A percentile compares a stretch with the other conserved stretches of the same genome.
These are phyloP conservation scores for Boletellus emodensis DNA, from an alignment of 768 basidiomycete species.

Conservation along the genomic window DNA sequence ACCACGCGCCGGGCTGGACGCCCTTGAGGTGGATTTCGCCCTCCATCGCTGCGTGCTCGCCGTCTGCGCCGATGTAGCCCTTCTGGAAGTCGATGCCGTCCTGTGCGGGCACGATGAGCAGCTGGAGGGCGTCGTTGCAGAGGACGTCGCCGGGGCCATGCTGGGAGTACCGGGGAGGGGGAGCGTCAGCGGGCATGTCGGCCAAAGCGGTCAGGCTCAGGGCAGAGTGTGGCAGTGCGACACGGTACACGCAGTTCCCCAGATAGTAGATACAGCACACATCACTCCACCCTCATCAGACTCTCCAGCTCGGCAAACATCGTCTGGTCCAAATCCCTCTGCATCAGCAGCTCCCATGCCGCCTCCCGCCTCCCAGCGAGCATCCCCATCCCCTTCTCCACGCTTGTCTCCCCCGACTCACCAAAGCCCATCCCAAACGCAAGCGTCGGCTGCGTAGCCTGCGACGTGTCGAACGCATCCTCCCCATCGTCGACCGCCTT, in stretches of 20 bases:
- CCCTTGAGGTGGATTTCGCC: constrained; percentile 87
- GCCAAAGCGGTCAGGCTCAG: too few relatives aligned
- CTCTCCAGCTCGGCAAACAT: constrained; percentile 81
- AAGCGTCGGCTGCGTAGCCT: constrained; percentile 54
- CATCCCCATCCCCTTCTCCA: constrained; percentile 72
- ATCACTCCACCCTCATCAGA: constrained; percentile 61
- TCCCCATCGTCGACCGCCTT: constrained; percentile 74
- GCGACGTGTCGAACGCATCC: constrained; percentile 69
- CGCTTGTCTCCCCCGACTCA: constrained; percentile 59
- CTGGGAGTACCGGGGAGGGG: constrained; percentile 62
- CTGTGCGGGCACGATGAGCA: constrained; percentile 69
- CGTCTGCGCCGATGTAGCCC: constrained; percentile 81
- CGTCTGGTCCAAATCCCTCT: constrained; percentile 66
- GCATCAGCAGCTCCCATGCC: constrained; percentile 68
- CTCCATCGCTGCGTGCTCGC: constrained; percentile 77
- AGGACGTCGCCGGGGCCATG: constrained; percentile 32
- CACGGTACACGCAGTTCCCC: too few relatives aligned
- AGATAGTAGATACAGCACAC: not conserved
- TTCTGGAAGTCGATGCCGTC: constrained; percentile 78
- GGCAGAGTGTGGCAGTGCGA: too few relatives aligned
- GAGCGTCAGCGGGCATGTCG: constrained; percentile 39
- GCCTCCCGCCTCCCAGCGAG: constrained; percentile 69
- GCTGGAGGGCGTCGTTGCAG: constrained; percentile 41
- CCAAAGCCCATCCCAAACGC: constrained; percentile 86
- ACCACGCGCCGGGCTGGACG: constrained; percentile 52